Percentiles rank a stretch among this genome's conserved stretches.
phyloP scores from a whole-genome alignment of 1,139 yeast genomes.

The Pneumocystis jirovecii region DNA sequence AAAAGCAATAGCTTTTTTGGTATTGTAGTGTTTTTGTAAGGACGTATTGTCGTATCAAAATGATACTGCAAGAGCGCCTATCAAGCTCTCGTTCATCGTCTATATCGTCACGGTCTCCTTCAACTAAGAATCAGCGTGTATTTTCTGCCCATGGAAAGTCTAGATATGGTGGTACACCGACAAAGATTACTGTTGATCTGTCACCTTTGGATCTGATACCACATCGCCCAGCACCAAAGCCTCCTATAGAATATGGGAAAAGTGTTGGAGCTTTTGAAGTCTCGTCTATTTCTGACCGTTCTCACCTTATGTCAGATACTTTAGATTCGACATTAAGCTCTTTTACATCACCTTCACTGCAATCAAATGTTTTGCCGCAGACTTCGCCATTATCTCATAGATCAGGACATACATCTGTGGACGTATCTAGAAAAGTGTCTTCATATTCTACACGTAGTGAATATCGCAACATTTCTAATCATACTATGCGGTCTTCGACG shows the following conservation, averaged over 20 bases:
- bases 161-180: not conserved
- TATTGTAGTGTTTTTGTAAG: not conserved
- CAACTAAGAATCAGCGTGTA: not conserved
- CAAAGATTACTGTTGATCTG: not conserved
- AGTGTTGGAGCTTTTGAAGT: not conserved
- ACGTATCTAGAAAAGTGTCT: not conserved
- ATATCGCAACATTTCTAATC: not conserved
- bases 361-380: constrained; percentile 1
- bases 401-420: not conserved
- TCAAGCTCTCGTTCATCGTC: not conserved
- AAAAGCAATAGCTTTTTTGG: not conserved
- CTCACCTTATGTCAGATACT: not conserved
- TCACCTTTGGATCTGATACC: constrained; percentile 7
- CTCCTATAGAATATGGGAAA: constrained; percentile 1
- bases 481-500: not conserved
- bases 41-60: not conserved
- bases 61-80: not conserved
- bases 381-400: not conserved
- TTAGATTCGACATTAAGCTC: not conserved
- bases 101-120: not conserved
- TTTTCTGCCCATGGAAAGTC: not conserved
- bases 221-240: constrained; percentile 9
- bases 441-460: not conserved
- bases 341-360: constrained; percentile 3
- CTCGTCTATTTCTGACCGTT: not conserved